Conservation (phyloP, 106 monocot species). For the Dioscorea alata region DNA sequence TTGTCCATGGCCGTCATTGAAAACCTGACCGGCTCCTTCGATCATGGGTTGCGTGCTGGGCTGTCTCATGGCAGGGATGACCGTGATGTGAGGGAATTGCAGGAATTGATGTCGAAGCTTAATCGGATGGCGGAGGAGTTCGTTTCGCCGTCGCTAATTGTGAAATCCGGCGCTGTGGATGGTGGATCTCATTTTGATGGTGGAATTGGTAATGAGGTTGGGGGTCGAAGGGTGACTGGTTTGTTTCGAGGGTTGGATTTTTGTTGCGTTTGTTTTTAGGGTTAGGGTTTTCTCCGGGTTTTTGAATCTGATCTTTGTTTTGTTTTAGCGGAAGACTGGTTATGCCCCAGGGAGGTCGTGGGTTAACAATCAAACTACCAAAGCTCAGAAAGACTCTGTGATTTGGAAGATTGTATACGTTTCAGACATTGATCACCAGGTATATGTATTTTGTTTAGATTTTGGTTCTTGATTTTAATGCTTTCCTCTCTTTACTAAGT, state of each 20-base stretch:
- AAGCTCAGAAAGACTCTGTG: conserved; percentile 80
- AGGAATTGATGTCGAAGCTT: conserved; percentile 63
- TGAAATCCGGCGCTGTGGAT: conserved; percentile 2
- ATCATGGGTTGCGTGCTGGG: no score
- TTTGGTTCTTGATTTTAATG: background rate
- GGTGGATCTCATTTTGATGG: conserved; percentile 5
- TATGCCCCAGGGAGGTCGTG: no score
- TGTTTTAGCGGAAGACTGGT: no score
- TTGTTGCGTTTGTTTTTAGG: conserved; percentile 3
- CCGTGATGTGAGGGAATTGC: conserved; percentile 32
- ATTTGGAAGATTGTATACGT: conserved; percentile 92
- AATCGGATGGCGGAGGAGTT: conserved; percentile 85
- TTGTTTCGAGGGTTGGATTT: conserved; percentile 19
- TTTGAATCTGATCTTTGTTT: no score
- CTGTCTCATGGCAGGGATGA: no score
- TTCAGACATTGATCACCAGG: conserved; percentile 95
- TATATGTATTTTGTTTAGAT: conserved; percentile 6
- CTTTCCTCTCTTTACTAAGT: no score
- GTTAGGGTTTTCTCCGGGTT: no score
- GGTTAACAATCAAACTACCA: conserved; percentile 63
- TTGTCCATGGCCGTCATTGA: background rate
- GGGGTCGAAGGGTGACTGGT: conserved; percentile 29
- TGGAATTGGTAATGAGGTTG: conserved; percentile 5
- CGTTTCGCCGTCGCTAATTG: conserved; percentile 57
- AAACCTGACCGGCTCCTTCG: background rate